Evolutionary conservation across 148 eudicot species (phyloP), one percentile per base, ranked within the genome.

Genomic region (Suaeda aralocaspica): DNA sequence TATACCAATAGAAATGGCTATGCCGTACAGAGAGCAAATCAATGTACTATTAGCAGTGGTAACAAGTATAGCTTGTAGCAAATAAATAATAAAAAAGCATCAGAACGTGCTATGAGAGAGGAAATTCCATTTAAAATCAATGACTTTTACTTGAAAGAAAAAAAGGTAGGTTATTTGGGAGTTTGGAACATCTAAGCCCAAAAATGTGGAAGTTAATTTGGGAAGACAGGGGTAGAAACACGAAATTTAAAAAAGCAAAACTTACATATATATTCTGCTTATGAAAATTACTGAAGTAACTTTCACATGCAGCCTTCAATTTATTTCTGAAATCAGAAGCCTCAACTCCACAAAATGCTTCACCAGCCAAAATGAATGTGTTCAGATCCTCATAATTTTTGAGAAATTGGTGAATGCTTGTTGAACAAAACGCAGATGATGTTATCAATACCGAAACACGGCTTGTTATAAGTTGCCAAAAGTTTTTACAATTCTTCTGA

Each of bases 391-490:
- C 97, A 81, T 91, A 94, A 77, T 83, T 84, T 86, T 80, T 87
- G 70, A 94, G 82, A 69, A 91, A 94, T 75, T 94, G 96, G 73
- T 94, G 97, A 79, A 89, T 91, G 81, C 98, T 94, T 21, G 96
- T 82, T 49, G 98, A 94, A 87, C 72, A 83, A 84, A 84, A 90
- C 30, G 97, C 92, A 59, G 89, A 21, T 67, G 96, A 94, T 59
- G 98, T 84, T 67, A 94, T 97, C 83, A 94, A 72, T 69, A 87
- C 92, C 31, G 97, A 85, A 33, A 86, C 76, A 61, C 98, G 96
- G 62, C 97, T 94, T 69, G 92, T 79, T 58, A 85, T 80, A 31
- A 94, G 97, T 75, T 91, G 97, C 98, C 95, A 94, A 56, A 94
- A 87, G 82, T 83, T 91, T 70, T 81, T 89, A 63, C 97, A 87